Conservation (phyloP, 768 basidiomycete genomes). For the Boletus bicolor region DNA sequence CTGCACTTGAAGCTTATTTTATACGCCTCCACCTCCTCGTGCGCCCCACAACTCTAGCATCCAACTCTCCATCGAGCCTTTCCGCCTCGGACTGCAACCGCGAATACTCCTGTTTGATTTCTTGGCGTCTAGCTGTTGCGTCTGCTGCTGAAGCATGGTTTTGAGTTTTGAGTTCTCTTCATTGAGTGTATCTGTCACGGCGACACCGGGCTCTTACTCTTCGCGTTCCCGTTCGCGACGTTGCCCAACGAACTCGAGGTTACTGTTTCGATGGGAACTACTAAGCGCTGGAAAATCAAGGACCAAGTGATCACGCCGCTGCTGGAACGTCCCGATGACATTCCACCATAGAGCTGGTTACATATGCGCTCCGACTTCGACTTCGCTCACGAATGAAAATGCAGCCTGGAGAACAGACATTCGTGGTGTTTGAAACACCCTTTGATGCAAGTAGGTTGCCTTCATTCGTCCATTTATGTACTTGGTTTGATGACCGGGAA, state of each 20-base stretch:
- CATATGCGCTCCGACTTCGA: too few relatives aligned
- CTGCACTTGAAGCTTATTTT: slow-evolving; percentile 14
- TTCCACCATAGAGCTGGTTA: too few relatives aligned
- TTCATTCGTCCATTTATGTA: too few relatives aligned
- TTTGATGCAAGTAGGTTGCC: too few relatives aligned
- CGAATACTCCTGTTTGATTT: slow-evolving; percentile 7
- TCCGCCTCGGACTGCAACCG: slow-evolving; percentile 12
- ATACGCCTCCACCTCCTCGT: slow-evolving; percentile 17
- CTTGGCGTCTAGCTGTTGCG: slow-evolving; percentile 16
- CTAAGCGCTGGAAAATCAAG: background rate
- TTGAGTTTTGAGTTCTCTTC: slow-evolving; percentile 28
- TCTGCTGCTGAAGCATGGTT: slow-evolving; percentile 15
- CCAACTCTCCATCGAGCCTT: slow-evolving; percentile 13
- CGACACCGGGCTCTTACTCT: slow-evolving; percentile 4
- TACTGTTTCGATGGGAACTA: too few relatives aligned
- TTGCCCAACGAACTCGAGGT: too few relatives aligned
- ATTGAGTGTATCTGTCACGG: slow-evolving; percentile 9
- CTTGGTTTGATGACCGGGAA: background rate
- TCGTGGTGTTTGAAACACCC: too few relatives aligned
- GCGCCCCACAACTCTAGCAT: background rate
- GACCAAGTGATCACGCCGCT: too few relatives aligned
- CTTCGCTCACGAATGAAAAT: too few relatives aligned
- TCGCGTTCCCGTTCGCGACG: slow-evolving; percentile 21
- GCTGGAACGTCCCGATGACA: too few relatives aligned
- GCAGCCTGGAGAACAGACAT: too few relatives aligned